Evolutionary conservation across 345 rosid species (phyloP).

Genomic region (Euphorbia tirucalli): DNA sequence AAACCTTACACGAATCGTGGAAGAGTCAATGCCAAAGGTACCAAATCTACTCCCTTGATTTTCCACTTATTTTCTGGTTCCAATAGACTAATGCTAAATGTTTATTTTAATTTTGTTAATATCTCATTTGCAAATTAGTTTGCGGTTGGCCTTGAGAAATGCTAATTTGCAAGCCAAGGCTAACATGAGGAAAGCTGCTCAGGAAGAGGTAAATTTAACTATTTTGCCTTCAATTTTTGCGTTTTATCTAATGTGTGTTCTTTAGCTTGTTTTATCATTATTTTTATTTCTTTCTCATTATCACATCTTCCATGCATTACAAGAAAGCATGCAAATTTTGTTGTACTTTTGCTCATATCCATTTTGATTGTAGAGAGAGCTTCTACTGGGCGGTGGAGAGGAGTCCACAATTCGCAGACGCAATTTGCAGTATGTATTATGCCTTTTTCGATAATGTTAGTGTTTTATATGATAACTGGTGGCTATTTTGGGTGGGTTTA

Average conservation of each 20-base stretch:
- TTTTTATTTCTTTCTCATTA: not conserved
- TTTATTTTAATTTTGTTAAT: not conserved
- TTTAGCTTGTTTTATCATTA: not conserved
- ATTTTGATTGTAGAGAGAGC: slow-evolving; percentile 64
- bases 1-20: slow-evolving; percentile 67
- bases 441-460: slow-evolving; percentile 1
- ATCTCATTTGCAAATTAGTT: slow-evolving; percentile 34
- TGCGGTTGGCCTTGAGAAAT: slow-evolving; percentile 67
- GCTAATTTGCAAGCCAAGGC: slow-evolving; percentile 91
- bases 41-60: not conserved
- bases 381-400: slow-evolving; percentile 91
- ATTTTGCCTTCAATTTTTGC: not conserved
- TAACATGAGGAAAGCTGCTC: slow-evolving; percentile 82
- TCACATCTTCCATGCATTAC: not conserved
- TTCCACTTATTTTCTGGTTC: not conserved
- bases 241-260: not conserved
- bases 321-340: not conserved
- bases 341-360: not conserved
- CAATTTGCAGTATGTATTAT: slow-evolving; percentile 71
- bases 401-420: slow-evolving; percentile 85
- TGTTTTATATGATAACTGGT: not conserved
- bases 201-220: slow-evolving; percentile 56
- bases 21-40: slow-evolving; percentile 55
- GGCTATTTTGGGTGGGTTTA: not conserved
- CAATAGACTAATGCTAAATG: not conserved